These are phyloP conservation scores for Panaeolus cyanescens DNA, from an alignment of 768 basidiomycete species.

Conservation along the genomic window DNA sequence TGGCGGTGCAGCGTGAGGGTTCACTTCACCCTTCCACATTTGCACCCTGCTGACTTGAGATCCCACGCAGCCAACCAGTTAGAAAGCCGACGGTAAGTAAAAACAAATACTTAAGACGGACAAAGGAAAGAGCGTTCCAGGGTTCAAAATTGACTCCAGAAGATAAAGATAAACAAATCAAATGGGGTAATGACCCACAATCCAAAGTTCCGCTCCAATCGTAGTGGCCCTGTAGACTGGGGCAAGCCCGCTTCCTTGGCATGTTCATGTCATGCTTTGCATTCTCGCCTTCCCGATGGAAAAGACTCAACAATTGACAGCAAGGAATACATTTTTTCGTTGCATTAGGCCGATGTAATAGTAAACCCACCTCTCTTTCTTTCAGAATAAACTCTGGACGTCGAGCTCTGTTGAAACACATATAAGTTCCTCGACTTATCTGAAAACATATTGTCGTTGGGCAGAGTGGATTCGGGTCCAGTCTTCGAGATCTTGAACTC, in stretches of 20 bases:
- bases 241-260: not conserved
- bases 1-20: constrained; percentile 21
- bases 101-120: not conserved
- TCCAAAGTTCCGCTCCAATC: constrained; percentile 1
- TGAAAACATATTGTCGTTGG: no score
- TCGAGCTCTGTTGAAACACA: no score
- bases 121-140: constrained; percentile 3
- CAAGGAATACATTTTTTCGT: no score
- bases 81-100: constrained; percentile 19
- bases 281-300: not conserved
- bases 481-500: not conserved
- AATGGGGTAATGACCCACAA: not conserved
- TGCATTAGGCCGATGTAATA: no score
- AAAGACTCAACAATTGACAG: not conserved
- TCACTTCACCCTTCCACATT: constrained; percentile 6
- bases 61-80: not conserved
- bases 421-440: no score
- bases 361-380: no score
- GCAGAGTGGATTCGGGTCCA: no score
- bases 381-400: no score
- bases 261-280: not conserved
- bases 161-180: constrained; percentile 12
- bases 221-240: not conserved
- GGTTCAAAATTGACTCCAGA: constrained; percentile 7
- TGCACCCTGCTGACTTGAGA: constrained; percentile 2